These are phyloP conservation scores for Aureobasidium leucospermi DNA, from an alignment of 2,329 filamentous ascomycete genomes.

Conservation along the genomic window DNA sequence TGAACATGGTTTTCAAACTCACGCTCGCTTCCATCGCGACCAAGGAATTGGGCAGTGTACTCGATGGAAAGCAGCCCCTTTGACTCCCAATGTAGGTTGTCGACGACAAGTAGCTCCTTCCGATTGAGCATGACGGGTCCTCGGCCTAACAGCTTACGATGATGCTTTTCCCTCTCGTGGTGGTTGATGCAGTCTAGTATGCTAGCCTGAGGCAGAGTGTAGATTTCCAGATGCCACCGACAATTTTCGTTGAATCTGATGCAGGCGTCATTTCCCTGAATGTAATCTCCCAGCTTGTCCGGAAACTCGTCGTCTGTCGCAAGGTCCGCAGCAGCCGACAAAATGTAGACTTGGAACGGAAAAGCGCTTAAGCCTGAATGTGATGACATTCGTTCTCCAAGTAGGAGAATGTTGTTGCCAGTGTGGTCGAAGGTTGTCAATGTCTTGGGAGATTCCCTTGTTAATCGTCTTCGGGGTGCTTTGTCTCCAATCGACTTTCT, in stretches of 20 bases:
- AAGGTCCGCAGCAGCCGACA: neutral
- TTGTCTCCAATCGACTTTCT: neutral
- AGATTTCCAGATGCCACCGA: neutral
- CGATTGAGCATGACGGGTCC: neutral
- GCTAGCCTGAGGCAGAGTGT: neutral
- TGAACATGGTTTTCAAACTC: neutral
- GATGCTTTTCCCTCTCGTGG: neutral
- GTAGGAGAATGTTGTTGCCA: neutral
- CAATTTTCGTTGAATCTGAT: constrained; percentile 1
- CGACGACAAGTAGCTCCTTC: neutral
- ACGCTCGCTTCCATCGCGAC: neutral
- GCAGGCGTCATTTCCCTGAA: neutral
- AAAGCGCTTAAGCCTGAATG: neutral
- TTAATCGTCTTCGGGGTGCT: neutral
- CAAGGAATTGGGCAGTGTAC: neutral
- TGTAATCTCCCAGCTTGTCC: neutral
- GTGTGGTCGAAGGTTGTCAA: neutral
- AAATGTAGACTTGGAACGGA: neutral
- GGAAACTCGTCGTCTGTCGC: neutral
- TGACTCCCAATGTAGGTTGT: neutral
- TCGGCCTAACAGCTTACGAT: neutral
- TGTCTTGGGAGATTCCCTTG: neutral
- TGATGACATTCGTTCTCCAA: neutral
- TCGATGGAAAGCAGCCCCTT: neutral
- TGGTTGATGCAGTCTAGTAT: neutral